Conservation (phyloP, 345 rosid species). For the Ailanthus altissimus region DNA sequence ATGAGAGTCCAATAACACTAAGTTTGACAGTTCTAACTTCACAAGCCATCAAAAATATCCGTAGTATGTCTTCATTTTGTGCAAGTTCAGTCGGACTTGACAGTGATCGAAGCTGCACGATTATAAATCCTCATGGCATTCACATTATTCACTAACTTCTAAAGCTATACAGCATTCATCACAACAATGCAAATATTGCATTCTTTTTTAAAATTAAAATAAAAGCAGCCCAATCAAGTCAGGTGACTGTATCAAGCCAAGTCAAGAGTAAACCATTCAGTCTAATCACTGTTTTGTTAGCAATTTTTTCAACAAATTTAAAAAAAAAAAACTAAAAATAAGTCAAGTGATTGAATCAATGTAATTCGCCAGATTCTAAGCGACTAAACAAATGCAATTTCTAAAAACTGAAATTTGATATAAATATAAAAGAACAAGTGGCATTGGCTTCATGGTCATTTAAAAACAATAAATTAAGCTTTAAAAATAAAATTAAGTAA, state of each 20-base stretch:
- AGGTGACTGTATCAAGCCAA: neutral
- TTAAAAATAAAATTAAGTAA: neutral
- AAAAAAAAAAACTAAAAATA: neutral
- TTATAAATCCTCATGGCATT: slow-evolving; percentile 2
- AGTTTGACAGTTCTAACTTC: slow-evolving; percentile 83
- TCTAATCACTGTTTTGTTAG: neutral
- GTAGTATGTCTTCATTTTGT: slow-evolving; percentile 78
- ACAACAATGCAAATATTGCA: neutral
- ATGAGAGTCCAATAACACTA: slow-evolving; percentile 92
- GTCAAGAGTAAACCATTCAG: neutral
- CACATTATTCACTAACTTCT: slow-evolving; percentile 2
- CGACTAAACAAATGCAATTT: neutral
- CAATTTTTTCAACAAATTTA: no score
- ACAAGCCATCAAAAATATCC: slow-evolving; percentile 89
- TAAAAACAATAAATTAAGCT: neutral
- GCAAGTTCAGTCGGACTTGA: slow-evolving; percentile 87
- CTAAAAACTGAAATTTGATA: neutral
- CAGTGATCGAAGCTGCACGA: slow-evolving; percentile 74
- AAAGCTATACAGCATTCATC: neutral
- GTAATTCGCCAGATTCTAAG: neutral
- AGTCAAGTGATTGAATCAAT: neutral
- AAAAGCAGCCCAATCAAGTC: neutral
- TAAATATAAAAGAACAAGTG: neutral
- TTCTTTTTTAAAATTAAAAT: neutral
- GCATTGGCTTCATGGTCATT: neutral